Conservation (phyloP, 495 filamentous ascomycete species). For the Oidiodendron maius region DNA sequence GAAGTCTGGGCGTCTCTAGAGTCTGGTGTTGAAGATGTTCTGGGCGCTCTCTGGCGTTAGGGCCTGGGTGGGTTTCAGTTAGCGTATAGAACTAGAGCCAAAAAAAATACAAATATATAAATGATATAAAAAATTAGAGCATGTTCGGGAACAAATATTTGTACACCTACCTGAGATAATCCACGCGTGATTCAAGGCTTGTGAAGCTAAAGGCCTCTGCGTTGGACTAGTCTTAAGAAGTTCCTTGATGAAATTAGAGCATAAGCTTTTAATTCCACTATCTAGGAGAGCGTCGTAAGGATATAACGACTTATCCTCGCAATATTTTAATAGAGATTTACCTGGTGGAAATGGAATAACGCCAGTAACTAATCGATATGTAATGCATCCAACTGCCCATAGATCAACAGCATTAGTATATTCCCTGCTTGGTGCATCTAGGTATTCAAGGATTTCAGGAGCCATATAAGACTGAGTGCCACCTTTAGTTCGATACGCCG, state of each 20-base stretch:
- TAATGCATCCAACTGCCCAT: slow-evolving; percentile 4
- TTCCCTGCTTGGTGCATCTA: neutral
- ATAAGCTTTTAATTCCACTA: slow-evolving; percentile 7
- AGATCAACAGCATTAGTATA: slow-evolving; percentile 1
- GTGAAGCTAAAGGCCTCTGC: slow-evolving; percentile 2
- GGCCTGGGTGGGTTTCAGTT: neutral
- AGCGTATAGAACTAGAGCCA: neutral
- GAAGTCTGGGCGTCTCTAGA: neutral
- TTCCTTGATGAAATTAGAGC: slow-evolving; percentile 3
- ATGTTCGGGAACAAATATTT: no score
- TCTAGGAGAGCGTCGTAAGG: slow-evolving; percentile 2
- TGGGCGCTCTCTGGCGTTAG: neutral
- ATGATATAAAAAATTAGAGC: no score
- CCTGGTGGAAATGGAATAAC: slow-evolving; percentile 2
- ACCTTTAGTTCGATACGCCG: neutral
- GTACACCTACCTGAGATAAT: slow-evolving; percentile 1
- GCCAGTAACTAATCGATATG: slow-evolving; percentile 1
- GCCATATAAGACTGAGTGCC: neutral
- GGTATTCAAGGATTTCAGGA: no score
- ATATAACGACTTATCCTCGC: neutral
- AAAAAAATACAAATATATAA: no score
- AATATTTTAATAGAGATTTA: no score
- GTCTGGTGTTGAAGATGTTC: neutral
- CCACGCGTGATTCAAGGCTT: slow-evolving; percentile 7
- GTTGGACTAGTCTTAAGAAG: slow-evolving; percentile 1